Conservation (phyloP, 805 yeast genomes). For the Yarrowia bubula region DNA sequence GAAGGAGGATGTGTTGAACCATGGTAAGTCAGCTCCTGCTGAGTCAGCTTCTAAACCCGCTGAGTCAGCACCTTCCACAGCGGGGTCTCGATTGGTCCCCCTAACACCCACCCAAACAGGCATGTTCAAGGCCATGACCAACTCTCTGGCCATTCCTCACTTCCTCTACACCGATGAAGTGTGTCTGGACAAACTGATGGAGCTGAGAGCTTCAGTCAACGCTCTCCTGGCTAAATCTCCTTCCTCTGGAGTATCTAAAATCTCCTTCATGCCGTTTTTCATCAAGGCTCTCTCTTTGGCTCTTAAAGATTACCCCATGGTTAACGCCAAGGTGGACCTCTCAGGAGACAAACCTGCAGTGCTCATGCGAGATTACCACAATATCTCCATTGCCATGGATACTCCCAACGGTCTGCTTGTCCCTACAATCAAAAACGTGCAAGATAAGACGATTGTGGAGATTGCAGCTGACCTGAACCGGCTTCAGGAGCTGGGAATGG, state of each 20-base stretch:
- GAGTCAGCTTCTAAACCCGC: not conserved
- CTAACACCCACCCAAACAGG: slow-evolving; percentile 38
- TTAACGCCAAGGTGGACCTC: slow-evolving; percentile 35
- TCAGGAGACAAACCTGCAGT: slow-evolving; percentile 32
- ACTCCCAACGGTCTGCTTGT: slow-evolving; percentile 40
- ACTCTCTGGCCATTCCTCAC: slow-evolving; percentile 39
- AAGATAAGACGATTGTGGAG: slow-evolving; percentile 34
- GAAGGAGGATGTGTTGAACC: slow-evolving; percentile 38
- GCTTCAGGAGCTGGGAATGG: slow-evolving; percentile 34
- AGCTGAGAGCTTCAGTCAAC: slow-evolving; percentile 35
- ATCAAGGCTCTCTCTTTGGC: slow-evolving; percentile 40
- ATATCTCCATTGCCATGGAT: slow-evolving; percentile 41
- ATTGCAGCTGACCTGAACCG: slow-evolving; percentile 37
- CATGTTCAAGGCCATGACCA: slow-evolving; percentile 40
- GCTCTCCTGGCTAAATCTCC: slow-evolving; percentile 28
- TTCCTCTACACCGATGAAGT: slow-evolving; percentile 40
- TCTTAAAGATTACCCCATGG: slow-evolving; percentile 35
- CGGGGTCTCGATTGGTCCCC: slow-evolving; percentile 29
- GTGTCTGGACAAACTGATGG: slow-evolving; percentile 34
- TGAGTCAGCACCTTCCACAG: slow-evolving; percentile 13
- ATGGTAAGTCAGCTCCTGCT: not conserved
- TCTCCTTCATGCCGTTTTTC: slow-evolving; percentile 40
- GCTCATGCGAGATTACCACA: slow-evolving; percentile 35
- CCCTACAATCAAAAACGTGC: slow-evolving; percentile 39
- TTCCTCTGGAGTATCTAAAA: slow-evolving; percentile 11